Percentiles rank a stretch among this genome's conserved stretches.
These are phyloP conservation scores for Aquanectria penicillioides DNA, from an alignment of 2,329 filamentous ascomycete genomes.

Conservation along the genomic window DNA sequence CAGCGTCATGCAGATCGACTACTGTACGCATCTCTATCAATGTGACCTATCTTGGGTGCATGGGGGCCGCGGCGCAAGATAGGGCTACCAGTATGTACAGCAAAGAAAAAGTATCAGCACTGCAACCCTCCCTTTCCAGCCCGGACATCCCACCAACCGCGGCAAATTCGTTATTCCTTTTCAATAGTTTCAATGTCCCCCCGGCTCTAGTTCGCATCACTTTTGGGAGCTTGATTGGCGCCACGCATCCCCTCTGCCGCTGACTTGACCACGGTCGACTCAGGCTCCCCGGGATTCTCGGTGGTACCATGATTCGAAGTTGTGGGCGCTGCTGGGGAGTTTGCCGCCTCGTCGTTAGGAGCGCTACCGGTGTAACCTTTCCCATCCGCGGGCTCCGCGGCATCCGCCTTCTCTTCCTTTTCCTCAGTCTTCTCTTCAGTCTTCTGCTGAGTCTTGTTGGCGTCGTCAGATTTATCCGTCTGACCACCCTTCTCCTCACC, in stretches of 20 bases:
- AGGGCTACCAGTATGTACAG: not conserved
- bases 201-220: not conserved
- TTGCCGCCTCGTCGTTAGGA: constrained; percentile 3
- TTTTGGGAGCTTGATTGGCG: constrained; percentile 10
- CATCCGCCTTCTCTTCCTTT: not conserved
- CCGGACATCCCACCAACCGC: not conserved
- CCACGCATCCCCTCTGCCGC: constrained; percentile 7
- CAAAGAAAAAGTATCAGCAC: not conserved
- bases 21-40: constrained; percentile 1
- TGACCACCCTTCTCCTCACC: not conserved
- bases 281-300: not conserved
- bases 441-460: not conserved
- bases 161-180: not conserved
- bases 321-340: constrained; percentile 1
- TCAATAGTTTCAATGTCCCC: not conserved
- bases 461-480: not conserved
- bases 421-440: not conserved
- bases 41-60: not conserved
- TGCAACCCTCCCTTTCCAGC: constrained; percentile 3
- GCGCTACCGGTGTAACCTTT: too few species aligned
- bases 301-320: not conserved
- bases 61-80: not conserved
- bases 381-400: too few species aligned
- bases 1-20: not conserved
- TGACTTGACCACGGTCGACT: not conserved